A percentile compares a stretch with the other conserved stretches of the same genome.
Evolutionary conservation across 2,329 filamentous ascomycete genomes (phyloP).

Genomic region (Penicillium sp.): DNA sequence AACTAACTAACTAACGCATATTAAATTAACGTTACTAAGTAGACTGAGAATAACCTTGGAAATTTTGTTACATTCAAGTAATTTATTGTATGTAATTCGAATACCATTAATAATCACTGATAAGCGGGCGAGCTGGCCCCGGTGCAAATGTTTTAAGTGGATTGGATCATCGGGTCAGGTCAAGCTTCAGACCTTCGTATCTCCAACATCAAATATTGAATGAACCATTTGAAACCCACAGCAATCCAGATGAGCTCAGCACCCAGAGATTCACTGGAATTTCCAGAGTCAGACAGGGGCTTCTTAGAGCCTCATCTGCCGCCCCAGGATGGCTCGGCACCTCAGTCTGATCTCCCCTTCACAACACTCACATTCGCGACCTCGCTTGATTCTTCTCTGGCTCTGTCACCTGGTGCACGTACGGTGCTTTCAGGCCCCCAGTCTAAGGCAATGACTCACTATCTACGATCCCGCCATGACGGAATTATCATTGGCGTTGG

Average conservation of each 20-base stretch:
- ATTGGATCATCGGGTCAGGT: too few relatives aligned
- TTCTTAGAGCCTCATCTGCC: slow-evolving; percentile 52
- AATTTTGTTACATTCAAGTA: too few relatives aligned
- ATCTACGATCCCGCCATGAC: slow-evolving; percentile 78
- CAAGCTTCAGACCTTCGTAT: not conserved
- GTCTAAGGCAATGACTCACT: slow-evolving; percentile 92
- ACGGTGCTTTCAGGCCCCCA: slow-evolving; percentile 77
- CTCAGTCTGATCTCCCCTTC: slow-evolving; percentile 41
- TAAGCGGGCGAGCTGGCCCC: too few relatives aligned
- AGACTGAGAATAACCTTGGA: too few relatives aligned
- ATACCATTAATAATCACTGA: too few relatives aligned
- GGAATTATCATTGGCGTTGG: slow-evolving; percentile 83
- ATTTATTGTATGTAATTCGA: too few relatives aligned
- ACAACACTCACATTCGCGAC: slow-evolving; percentile 85
- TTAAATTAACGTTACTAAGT: too few relatives aligned
- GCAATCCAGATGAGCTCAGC: slow-evolving; percentile 1
- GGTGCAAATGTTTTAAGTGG: too few relatives aligned
- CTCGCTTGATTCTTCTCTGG: slow-evolving; percentile 76
- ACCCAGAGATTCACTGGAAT: slow-evolving; percentile 34
- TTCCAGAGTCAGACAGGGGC: slow-evolving; percentile 40
- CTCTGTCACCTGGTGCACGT: slow-evolving; percentile 70
- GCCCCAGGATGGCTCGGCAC: slow-evolving; percentile 17
- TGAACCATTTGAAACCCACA: not conserved
- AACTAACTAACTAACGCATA: too few relatives aligned
- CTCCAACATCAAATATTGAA: not conserved